phyloP scores from a whole-genome alignment of 148 eudicot genomes.

The Cornus florida region DNA sequence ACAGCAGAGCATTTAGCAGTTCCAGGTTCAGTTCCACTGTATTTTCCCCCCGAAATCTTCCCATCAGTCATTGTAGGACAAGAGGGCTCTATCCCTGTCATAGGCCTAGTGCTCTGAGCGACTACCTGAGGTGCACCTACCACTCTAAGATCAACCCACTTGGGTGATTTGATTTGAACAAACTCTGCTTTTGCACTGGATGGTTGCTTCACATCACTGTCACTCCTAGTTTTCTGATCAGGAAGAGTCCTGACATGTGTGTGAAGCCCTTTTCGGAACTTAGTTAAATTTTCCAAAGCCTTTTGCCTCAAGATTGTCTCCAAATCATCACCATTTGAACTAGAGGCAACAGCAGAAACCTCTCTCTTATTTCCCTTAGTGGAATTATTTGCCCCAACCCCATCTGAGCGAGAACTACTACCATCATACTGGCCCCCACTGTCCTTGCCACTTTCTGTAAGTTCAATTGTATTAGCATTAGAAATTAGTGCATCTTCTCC shows the following conservation, averaged over 20 bases:
- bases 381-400: not conserved
- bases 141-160: slow-evolving; percentile 18
- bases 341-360: slow-evolving; percentile 22
- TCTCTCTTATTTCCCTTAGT: slow-evolving; percentile 22
- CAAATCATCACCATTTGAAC: slow-evolving; percentile 43
- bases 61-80: slow-evolving; percentile 7
- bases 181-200: slow-evolving; percentile 19
- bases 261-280: slow-evolving; percentile 42
- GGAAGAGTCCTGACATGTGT: slow-evolving; percentile 23
- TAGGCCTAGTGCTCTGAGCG: slow-evolving; percentile 13
- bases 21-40: slow-evolving; percentile 10
- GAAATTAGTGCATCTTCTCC: slow-evolving; percentile 28
- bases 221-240: slow-evolving; percentile 18
- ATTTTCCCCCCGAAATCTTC: slow-evolving; percentile 20
- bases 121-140: not conserved
- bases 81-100: slow-evolving; percentile 10
- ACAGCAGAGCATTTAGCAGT: slow-evolving; percentile 9
- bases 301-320: slow-evolving; percentile 67
- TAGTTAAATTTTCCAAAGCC: slow-evolving; percentile 85
- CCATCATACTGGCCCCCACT: slow-evolving; percentile 16
- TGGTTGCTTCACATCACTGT: slow-evolving; percentile 24
- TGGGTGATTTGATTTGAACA: slow-evolving; percentile 10
- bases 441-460: slow-evolving; percentile 13
- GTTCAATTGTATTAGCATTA: slow-evolving; percentile 17
- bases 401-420: slow-evolving; percentile 14